Conservation (phyloP, 2,329 filamentous ascomycete species). For the Lachnellula arida region DNA sequence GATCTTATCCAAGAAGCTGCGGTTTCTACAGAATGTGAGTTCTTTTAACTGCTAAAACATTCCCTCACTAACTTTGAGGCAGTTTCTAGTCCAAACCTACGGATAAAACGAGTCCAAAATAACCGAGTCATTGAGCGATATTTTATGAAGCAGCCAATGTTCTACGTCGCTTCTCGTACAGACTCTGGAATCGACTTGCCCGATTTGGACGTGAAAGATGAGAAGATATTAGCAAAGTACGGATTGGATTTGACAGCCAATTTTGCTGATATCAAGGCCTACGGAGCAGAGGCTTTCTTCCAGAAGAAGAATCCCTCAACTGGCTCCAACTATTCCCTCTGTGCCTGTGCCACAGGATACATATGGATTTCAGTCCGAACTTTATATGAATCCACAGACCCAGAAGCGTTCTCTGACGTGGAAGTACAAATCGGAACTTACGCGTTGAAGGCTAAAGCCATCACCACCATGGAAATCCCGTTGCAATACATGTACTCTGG, state of each 20-base stretch:
- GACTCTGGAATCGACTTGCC: constrained; percentile 27
- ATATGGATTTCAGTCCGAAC: constrained; percentile 23
- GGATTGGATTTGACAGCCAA: constrained; percentile 26
- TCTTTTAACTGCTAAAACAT: neutral
- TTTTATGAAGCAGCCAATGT: constrained; percentile 21
- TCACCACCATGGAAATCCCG: constrained; percentile 25
- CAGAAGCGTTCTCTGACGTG: constrained; percentile 12
- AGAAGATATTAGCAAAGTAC: constrained; percentile 24
- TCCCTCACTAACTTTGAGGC: neutral
- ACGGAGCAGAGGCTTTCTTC: constrained; percentile 24
- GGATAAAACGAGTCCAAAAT: constrained; percentile 21
- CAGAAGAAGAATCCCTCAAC: constrained; percentile 22
- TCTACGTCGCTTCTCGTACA: constrained; percentile 20
- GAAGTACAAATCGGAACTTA: constrained; percentile 28
- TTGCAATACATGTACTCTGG: constrained; percentile 14
- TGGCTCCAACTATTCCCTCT: constrained; percentile 22
- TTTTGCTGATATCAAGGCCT: constrained; percentile 26
- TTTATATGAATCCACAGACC: neutral
- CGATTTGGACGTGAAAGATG: constrained; percentile 23
- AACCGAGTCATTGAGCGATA: constrained; percentile 12
- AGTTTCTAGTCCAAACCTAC: constrained; percentile 24
- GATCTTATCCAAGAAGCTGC: constrained; percentile 29
- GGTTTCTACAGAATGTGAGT: constrained; percentile 26
- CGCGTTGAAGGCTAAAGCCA: constrained; percentile 21
- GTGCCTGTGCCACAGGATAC: constrained; percentile 27